phyloP scores from a whole-genome alignment of 2,329 filamentous ascomycete species.

The Aspergillus udagawae region DNA sequence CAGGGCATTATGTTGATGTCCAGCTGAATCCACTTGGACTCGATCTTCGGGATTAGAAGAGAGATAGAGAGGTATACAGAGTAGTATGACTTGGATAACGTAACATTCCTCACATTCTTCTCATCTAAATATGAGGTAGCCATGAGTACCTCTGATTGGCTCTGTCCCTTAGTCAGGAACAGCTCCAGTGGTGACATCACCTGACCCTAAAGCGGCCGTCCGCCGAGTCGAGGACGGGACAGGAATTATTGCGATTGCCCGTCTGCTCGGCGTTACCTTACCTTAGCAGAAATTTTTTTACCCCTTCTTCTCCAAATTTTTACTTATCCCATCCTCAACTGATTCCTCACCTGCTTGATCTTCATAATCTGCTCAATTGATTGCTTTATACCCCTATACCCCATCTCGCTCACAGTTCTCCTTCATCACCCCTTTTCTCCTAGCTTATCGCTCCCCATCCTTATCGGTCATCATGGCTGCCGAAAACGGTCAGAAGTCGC shows the following conservation, averaged over 20 bases:
- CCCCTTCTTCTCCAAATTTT: background rate
- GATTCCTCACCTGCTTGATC: background rate
- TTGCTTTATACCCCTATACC: background rate
- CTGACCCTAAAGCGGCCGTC: slow-evolving; percentile 25
- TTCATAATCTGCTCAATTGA: background rate
- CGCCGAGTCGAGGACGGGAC: background rate
- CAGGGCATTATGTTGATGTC: background rate
- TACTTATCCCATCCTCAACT: background rate
- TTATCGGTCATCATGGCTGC: slow-evolving; percentile 14
- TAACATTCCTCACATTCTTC: background rate
- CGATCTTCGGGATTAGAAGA: background rate
- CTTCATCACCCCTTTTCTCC: background rate
- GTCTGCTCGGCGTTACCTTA: background rate
- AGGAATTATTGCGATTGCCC: background rate
- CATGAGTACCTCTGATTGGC: background rate
- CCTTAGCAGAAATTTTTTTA: background rate
- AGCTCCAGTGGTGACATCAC: slow-evolving; percentile 1
- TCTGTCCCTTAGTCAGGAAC: background rate
- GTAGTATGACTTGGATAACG: background rate
- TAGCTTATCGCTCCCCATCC: background rate
- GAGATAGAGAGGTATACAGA: too few species aligned
- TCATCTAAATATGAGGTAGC: background rate
- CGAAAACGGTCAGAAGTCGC: slow-evolving; percentile 23
- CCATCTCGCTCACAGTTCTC: background rate
- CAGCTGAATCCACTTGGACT: background rate